These are phyloP conservation scores for Gypsophila paniculata DNA, from an alignment of 179 eudicot genomes.

Conservation along the genomic window DNA sequence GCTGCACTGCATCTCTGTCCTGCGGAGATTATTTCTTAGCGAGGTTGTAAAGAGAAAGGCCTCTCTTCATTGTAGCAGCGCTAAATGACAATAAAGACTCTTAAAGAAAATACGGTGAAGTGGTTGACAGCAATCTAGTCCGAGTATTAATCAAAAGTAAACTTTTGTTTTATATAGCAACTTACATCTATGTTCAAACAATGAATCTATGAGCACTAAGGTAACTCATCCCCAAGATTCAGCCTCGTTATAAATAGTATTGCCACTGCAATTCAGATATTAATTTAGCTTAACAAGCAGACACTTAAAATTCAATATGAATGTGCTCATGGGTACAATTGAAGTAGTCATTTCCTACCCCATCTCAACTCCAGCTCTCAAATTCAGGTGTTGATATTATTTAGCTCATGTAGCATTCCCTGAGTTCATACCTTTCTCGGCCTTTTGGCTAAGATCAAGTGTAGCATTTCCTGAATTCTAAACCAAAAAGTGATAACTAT, in stretches of 20 bases:
- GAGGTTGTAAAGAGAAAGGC: not conserved
- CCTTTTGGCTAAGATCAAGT: slow-evolving; percentile 94
- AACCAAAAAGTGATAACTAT: not conserved
- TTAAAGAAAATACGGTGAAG: not conserved
- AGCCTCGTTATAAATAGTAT: not conserved
- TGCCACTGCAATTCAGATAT: not conserved
- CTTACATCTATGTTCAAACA: not conserved
- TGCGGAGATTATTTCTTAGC: slow-evolving; percentile 1
- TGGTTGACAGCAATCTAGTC: not conserved
- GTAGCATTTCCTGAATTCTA: slow-evolving; percentile 31
- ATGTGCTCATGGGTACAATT: not conserved
- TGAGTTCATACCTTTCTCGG: slow-evolving; percentile 68
- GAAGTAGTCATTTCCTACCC: not conserved
- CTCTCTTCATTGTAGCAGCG: not conserved
- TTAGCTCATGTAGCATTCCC: not conserved
- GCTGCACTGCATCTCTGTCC: slow-evolving; percentile 2
- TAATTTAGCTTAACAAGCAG: not conserved
- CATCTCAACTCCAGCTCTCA: slow-evolving; percentile 1
- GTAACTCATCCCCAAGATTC: not conserved
- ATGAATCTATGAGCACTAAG: not conserved
- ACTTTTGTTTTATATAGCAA: not conserved
- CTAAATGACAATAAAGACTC: not conserved
- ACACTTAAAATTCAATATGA: not conserved
- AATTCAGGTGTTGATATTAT: not conserved
- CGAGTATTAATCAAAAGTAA: not conserved